Conservation (phyloP, 2,329 filamentous ascomycete species). For the Pseudocercospora fijiensis region DNA sequence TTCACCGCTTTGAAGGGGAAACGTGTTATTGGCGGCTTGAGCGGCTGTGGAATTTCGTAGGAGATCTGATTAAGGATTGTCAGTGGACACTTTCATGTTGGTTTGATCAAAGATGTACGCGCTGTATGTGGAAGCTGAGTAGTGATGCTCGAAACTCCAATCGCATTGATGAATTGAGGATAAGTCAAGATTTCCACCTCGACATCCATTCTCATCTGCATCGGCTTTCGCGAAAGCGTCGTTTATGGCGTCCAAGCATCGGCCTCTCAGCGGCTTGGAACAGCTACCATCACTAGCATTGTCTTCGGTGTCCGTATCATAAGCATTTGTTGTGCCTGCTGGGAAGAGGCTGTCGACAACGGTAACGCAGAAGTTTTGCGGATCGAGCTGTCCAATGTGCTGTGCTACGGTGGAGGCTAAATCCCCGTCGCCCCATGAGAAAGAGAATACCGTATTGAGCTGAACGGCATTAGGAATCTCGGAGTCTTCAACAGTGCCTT, state of each 20-base stretch:
- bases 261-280: constrained; percentile 9
- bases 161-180: constrained; percentile 11
- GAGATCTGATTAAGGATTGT: neutral
- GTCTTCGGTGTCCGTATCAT: constrained; percentile 11
- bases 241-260: constrained; percentile 14
- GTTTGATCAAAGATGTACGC: neutral
- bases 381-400: constrained; percentile 14
- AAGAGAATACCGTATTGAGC: constrained; percentile 17
- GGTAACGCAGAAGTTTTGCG: constrained; percentile 19
- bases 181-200: constrained; percentile 10
- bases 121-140: constrained; percentile 15
- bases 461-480: constrained; percentile 12
- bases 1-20: constrained; percentile 5
- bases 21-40: neutral
- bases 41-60: neutral
- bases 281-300: constrained; percentile 20
- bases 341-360: constrained; percentile 15
- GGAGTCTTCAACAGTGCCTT: constrained; percentile 8
- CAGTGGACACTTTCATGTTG: neutral
- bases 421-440: constrained; percentile 8
- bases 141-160: constrained; percentile 7
- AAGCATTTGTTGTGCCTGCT: neutral
- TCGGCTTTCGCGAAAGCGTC: constrained; percentile 9
- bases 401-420: constrained; percentile 10
- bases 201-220: constrained; percentile 13